A percentile compares a stretch with the other conserved stretches of the same genome.
Evolutionary conservation across 1,284 basidiomycete genomes (phyloP).

Genomic region (Ceratobasidium sp.): DNA sequence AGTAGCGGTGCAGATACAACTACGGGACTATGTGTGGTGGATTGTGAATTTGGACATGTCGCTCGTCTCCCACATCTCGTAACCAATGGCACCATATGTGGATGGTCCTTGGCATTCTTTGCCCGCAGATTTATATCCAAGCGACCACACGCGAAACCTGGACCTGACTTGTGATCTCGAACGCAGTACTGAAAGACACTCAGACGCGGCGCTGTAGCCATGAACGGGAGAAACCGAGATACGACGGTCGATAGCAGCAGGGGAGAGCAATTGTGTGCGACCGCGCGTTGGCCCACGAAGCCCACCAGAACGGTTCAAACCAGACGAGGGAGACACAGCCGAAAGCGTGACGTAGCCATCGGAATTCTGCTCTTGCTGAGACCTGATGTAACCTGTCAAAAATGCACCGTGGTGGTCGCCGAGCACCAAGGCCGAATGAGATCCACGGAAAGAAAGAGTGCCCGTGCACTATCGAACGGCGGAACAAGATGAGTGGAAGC

Average conservation of each 20-base stretch:
- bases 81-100: slow-evolving; percentile 40
- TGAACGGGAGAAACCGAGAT: slow-evolving; percentile 5
- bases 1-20: slow-evolving; percentile 15
- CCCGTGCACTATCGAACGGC: slow-evolving; percentile 67
- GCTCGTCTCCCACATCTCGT: slow-evolving; percentile 41
- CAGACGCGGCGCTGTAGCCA: slow-evolving; percentile 17
- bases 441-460: slow-evolving; percentile 62
- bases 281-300: slow-evolving; percentile 17
- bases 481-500: slow-evolving; percentile 75
- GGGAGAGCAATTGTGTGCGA: slow-evolving; percentile 16
- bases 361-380: slow-evolving; percentile 20
- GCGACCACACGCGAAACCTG: slow-evolving; percentile 48
- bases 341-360: slow-evolving; percentile 27
- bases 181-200: not conserved
- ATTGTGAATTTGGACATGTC: slow-evolving; percentile 36
- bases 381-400: slow-evolving; percentile 16
- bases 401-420: slow-evolving; percentile 63
- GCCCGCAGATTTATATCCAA: slow-evolving; percentile 46
- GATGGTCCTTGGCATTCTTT: slow-evolving; percentile 7
- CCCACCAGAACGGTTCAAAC: slow-evolving; percentile 11
- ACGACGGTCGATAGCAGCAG: slow-evolving; percentile 20
- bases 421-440: slow-evolving; percentile 64
- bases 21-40: slow-evolving; percentile 22
- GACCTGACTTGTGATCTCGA: slow-evolving; percentile 58
- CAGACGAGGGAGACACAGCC: slow-evolving; percentile 19